Percentiles rank a stretch among this genome's conserved stretches.
Conservation (phyloP, 495 filamentous ascomycete genomes). For the Xylaria sp. region DNA sequence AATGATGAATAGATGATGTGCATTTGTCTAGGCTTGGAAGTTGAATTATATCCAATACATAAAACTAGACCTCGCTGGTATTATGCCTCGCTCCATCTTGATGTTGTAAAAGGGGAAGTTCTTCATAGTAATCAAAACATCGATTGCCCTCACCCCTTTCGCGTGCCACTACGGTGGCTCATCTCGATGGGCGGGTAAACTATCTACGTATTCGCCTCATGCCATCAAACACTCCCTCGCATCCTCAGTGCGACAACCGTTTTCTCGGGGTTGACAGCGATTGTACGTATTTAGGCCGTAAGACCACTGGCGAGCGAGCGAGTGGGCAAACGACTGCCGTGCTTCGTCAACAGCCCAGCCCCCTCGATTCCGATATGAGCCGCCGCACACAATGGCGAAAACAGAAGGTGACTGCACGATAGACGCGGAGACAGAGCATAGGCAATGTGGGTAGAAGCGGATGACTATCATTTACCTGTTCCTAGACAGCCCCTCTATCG, state of each 20-base stretch:
- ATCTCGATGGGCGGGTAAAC: slow-evolving; percentile 30
- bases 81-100: slow-evolving; percentile 14
- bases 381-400: slow-evolving; percentile 39
- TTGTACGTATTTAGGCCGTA: slow-evolving; percentile 43
- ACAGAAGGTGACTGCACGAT: slow-evolving; percentile 37
- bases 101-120: slow-evolving; percentile 40
- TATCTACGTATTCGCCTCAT: slow-evolving; percentile 27
- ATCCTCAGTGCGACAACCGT: slow-evolving; percentile 33
- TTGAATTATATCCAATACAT: slow-evolving; percentile 12
- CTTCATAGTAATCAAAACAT: slow-evolving; percentile 21
- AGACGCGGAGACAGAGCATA: slow-evolving; percentile 37
- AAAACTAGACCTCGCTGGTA: not conserved
- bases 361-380: slow-evolving; percentile 45
- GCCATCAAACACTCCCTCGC: slow-evolving; percentile 23
- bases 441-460: slow-evolving; percentile 22
- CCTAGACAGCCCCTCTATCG: slow-evolving; percentile 23
- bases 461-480: slow-evolving; percentile 14
- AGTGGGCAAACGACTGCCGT: slow-evolving; percentile 36
- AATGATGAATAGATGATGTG: slow-evolving; percentile 20
- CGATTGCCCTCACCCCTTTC: slow-evolving; percentile 30
- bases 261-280: slow-evolving; percentile 27
- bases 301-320: slow-evolving; percentile 6
- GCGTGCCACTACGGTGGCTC: slow-evolving; percentile 19
- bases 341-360: slow-evolving; percentile 33
- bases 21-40: not conserved